Evolutionary conservation across 2,329 filamentous ascomycete genomes (phyloP), one percentile per base, ranked within the genome.

Genomic region (Xylariaceae sp.): DNA sequence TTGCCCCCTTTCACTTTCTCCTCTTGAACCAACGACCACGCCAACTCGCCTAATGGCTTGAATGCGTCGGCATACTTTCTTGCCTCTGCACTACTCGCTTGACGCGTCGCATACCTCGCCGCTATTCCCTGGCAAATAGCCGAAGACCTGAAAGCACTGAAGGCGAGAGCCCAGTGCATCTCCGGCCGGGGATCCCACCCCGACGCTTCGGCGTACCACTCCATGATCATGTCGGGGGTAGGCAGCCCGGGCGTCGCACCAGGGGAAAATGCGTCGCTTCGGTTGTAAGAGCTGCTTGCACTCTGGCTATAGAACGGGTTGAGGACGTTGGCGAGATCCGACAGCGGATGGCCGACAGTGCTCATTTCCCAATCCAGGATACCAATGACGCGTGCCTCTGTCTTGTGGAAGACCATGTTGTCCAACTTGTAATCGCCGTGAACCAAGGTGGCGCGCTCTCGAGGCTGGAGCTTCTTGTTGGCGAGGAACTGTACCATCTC

Each of bases 361-460:
- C 89, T 89, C 89, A 98, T 95, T 70, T 97, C 93, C 91, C 91
- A 97, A 68, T 98, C 93, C 4, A 97, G 69, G 41, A 97, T 89
- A 3, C 91, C 93, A 64, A 97, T 90, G 11, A 97, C 90, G 39
- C 83, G 74, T 4, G 90, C 81, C 63, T 91, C 85, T 0, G 87
- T 90, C 67, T 87, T 86, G 69, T 96, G 88, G 64, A 95, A 98
- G 31, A 93, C 81, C 51, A 91, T 64, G 55, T 93, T 93, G 63
- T 93, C 87, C 57, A 91, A 95, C 72, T 97, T 98, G 72, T 91
- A 98, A 64, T 98, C 93, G 28, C 93, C 93, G 59, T 97, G 93
- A 22, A 97, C 83, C 48, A 96, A 76, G 4, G 83, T 85, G 17
- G 78, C 81, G 47, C 87, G 74, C 61, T 97, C 91, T 47, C 74